Percentiles rank a stretch among this genome's conserved stretches.
Conservation (phyloP, 352 stramenopile genomes). For the Pythium vanterpoolii region DNA sequence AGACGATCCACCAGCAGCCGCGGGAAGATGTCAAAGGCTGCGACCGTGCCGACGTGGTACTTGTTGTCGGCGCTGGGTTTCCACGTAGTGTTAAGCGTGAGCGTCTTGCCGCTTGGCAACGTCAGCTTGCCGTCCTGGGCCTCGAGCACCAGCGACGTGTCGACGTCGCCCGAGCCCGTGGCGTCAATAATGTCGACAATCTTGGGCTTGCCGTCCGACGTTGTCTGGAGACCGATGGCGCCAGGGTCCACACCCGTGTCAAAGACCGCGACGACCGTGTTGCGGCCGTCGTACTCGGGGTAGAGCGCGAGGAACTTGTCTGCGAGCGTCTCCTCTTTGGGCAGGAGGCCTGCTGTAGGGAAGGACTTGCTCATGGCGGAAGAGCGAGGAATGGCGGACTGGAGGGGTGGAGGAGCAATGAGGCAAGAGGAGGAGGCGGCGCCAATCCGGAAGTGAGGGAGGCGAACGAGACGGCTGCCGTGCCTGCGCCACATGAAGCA, state of each 20-base stretch:
- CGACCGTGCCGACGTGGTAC: slow-evolving; percentile 85
- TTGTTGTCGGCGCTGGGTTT: slow-evolving; percentile 44
- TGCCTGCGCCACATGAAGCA: no score
- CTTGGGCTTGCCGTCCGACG: slow-evolving; percentile 88
- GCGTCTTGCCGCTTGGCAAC: slow-evolving; percentile 33
- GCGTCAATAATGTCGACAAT: slow-evolving; percentile 95
- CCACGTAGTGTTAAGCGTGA: slow-evolving; percentile 83
- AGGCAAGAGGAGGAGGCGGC: not conserved
- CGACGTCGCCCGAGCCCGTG: slow-evolving; percentile 92
- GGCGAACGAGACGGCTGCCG: no score
- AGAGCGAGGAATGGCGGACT: not conserved
- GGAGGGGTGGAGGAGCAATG: not conserved
- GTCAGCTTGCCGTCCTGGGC: slow-evolving; percentile 48
- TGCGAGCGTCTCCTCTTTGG: slow-evolving; percentile 91
- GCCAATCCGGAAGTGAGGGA: slow-evolving; percentile 13
- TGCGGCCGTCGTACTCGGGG: slow-evolving; percentile 88
- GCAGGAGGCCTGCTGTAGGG: slow-evolving; percentile 68
- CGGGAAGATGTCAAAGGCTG: slow-evolving; percentile 89
- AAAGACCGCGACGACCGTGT: slow-evolving; percentile 92
- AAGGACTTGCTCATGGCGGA: slow-evolving; percentile 47
- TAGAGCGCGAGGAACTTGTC: slow-evolving; percentile 73
- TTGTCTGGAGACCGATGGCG: slow-evolving; percentile 83
- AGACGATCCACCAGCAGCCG: slow-evolving; percentile 56
- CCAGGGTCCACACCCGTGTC: slow-evolving; percentile 95
- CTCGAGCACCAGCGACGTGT: slow-evolving; percentile 70